A percentile compares a stretch with the other conserved stretches of the same genome.
phyloP scores from a whole-genome alignment of 441 rosid genomes.

The Eruca vesicaria region DNA sequence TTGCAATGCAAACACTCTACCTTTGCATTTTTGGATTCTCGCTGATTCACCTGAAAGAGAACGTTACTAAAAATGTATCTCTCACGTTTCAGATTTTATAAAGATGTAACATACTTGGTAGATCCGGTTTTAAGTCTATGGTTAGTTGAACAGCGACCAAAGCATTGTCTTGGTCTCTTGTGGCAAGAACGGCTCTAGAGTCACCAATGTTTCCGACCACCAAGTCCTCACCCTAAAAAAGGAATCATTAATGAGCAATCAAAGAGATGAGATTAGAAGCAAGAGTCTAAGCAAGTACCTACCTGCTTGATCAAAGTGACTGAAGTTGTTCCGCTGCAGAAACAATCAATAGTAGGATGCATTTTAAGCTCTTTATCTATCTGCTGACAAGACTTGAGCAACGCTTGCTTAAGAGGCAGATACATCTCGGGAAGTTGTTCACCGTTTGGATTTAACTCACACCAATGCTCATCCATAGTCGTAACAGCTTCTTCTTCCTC shows the following conservation, averaged over 20 bases:
- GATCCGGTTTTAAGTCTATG: conserved; percentile 74
- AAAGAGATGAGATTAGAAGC: not conserved
- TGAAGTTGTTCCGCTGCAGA: conserved; percentile 81
- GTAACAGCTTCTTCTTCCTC: conserved; percentile 43
- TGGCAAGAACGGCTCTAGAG: conserved; percentile 73
- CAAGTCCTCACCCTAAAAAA: conserved; percentile 57
- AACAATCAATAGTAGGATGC: conserved; percentile 69
- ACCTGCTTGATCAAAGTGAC: conserved; percentile 75
- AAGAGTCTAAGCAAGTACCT: conserved; percentile 19
- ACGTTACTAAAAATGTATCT: not conserved
- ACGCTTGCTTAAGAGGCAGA: conserved; percentile 51
- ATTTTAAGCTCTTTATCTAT: conserved; percentile 64
- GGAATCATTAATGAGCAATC: conserved; percentile 17
- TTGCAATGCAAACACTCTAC: conserved; percentile 77
- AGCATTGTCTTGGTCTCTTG: conserved; percentile 51
- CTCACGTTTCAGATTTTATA: not conserved
- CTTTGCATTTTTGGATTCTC: conserved; percentile 67
- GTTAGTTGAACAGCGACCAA: conserved; percentile 62
- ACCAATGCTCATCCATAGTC: conserved; percentile 60
- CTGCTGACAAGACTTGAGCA: conserved; percentile 59
- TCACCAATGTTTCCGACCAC: conserved; percentile 69
- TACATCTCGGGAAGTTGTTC: conserved; percentile 55
- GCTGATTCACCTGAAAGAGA: conserved; percentile 60
- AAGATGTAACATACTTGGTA: conserved; percentile 51
- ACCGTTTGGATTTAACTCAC: conserved; percentile 38